Evolutionary conservation across 495 filamentous ascomycete genomes (phyloP).

Genomic region (Podospora sp.): DNA sequence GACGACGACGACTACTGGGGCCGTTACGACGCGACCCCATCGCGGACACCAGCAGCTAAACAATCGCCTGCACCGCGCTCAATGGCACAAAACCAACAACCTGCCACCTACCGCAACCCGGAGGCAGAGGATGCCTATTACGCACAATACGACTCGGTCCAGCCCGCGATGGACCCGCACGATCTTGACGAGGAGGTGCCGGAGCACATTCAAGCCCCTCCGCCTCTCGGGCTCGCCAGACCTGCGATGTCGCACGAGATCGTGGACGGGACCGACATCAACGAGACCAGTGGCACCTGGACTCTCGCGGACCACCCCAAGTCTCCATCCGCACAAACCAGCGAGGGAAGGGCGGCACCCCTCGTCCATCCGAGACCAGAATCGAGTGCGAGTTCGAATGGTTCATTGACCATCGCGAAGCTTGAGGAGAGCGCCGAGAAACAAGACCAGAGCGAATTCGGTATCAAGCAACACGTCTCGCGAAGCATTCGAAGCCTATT

Average conservation of each 20-base stretch:
- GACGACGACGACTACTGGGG: constrained; percentile 96
- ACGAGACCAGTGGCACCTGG: constrained; percentile 38
- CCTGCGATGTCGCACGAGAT: constrained; percentile 25
- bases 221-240: constrained; percentile 40
- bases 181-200: constrained; percentile 67
- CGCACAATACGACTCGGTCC: constrained; percentile 83
- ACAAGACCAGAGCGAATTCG: constrained; percentile 71
- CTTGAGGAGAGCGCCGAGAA: constrained; percentile 65
- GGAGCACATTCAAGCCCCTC: constrained; percentile 36
- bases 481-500: constrained; percentile 88
- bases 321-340: constrained; percentile 39
- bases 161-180: constrained; percentile 87
- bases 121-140: constrained; percentile 77
- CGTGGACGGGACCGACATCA: constrained; percentile 24
- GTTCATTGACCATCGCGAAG: constrained; percentile 61
- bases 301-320: constrained; percentile 43
- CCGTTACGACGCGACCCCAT: constrained; percentile 84
- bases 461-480: constrained; percentile 85
- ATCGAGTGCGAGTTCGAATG: constrained; percentile 57
- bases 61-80: constrained; percentile 58
- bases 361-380: constrained; percentile 51
- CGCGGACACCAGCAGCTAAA: constrained; percentile 70
- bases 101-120: constrained; percentile 27
- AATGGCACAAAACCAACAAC: constrained; percentile 14
- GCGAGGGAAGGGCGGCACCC: constrained; percentile 30